Percentiles rank a stretch among this genome's conserved stretches.
phyloP scores from a whole-genome alignment of 352 stramenopile species.

The Paralagenidium karlingii region DNA sequence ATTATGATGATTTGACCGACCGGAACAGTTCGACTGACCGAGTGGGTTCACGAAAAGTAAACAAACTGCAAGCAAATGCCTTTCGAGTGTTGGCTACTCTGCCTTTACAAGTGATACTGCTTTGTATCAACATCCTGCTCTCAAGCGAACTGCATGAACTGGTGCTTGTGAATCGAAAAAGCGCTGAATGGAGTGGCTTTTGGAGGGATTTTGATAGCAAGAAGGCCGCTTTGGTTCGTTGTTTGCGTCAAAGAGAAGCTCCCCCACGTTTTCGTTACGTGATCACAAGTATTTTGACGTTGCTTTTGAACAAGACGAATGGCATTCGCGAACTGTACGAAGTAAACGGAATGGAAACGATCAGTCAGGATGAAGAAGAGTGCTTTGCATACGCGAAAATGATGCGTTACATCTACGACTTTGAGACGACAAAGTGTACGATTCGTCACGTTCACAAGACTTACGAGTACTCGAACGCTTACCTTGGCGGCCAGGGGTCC shows the following conservation, averaged over 20 bases:
- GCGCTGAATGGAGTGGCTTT: conserved; percentile 24
- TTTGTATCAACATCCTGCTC: conserved; percentile 42
- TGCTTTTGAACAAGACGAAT: conserved; percentile 28
- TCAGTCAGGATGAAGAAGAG: conserved; percentile 25
- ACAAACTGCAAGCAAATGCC: too few species aligned
- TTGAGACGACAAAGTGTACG: conserved; percentile 33
- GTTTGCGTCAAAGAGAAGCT: conserved; percentile 14
- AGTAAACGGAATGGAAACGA: conserved; percentile 18
- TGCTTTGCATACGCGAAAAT: conserved; percentile 53
- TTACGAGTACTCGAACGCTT: conserved; percentile 52
- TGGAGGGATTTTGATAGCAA: conserved; percentile 33
- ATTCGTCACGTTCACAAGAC: conserved; percentile 46
- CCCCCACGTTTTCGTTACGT: conserved; percentile 19
- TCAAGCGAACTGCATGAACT: conserved; percentile 34
- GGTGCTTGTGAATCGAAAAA: conserved; percentile 20
- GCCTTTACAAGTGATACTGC: conserved; percentile 36
- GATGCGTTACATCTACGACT: conserved; percentile 45
- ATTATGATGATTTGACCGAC: too few species aligned
- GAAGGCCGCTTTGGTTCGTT: conserved; percentile 27
- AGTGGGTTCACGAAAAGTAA: too few species aligned
- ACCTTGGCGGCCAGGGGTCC: conserved; percentile 23
- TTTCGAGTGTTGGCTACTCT: conserved; percentile 5
- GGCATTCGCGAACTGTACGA: conserved; percentile 34
- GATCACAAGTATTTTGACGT: conserved; percentile 24
- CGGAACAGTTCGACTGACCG: too few species aligned